A percentile compares a stretch with the other conserved stretches of the same genome.
Conservation (phyloP, 352 stramenopile genomes). For the Thalassiosira mediterranea region DNA sequence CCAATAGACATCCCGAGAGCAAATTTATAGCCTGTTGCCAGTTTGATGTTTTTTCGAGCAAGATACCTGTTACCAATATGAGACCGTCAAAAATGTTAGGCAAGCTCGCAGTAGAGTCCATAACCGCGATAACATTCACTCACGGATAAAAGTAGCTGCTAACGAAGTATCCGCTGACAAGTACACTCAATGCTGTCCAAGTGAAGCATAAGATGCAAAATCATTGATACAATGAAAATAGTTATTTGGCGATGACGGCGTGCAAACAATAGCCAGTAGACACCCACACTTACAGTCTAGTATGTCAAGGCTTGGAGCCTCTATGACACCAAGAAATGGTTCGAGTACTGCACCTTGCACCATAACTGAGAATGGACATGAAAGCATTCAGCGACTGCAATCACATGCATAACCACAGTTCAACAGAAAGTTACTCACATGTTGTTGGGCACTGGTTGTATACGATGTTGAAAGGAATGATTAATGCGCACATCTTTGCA, state of each 20-base stretch:
- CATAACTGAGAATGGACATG: conserved; percentile 44
- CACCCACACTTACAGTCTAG: conserved; percentile 6
- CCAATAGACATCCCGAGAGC: conserved; percentile 73
- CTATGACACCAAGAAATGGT: conserved; percentile 1
- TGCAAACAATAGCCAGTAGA: not conserved
- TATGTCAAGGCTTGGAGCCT: not conserved
- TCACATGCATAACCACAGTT: not conserved
- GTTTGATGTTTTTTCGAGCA: conserved; percentile 64
- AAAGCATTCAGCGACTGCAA: not conserved
- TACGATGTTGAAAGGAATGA: conserved; percentile 79
- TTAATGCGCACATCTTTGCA: conserved; percentile 59
- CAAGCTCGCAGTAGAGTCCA: too few species aligned
- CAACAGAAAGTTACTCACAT: conserved; percentile 25
- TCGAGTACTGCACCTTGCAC: conserved; percentile 67
- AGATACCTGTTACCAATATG: too few species aligned
- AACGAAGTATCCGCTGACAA: conserved; percentile 77
- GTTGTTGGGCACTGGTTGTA: conserved; percentile 82
- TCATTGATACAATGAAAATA: too few species aligned
- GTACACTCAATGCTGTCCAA: conserved; percentile 57
- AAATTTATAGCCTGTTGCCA: conserved; percentile 83
- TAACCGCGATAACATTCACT: too few species aligned
- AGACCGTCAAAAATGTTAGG: too few species aligned
- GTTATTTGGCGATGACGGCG: not conserved
- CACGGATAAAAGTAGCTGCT: conserved; percentile 74
- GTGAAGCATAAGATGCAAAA: too few species aligned